phyloP scores from a whole-genome alignment of 129 eudicot species.

The Cynara cardunculus region DNA sequence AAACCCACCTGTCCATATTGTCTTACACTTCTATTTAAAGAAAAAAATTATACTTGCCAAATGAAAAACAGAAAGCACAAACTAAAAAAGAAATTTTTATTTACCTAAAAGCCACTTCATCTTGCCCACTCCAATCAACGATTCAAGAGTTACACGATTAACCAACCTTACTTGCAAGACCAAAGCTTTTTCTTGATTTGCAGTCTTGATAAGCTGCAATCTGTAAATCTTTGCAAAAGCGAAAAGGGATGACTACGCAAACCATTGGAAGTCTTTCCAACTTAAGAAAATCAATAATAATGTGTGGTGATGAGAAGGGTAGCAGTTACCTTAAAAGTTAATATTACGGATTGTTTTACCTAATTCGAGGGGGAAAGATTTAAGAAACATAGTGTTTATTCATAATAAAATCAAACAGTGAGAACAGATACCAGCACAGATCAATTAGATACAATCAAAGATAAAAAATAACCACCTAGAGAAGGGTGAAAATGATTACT shows the following conservation, averaged over 20 bases:
- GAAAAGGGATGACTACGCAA: not conserved
- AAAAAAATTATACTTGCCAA: not conserved
- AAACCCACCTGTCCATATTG: not conserved
- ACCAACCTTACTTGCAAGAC: constrained; percentile 1
- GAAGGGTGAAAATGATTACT: not conserved
- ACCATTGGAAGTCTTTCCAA: not conserved
- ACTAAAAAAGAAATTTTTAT: not conserved
- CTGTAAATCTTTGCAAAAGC: constrained; percentile 3
- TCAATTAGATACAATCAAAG: not conserved
- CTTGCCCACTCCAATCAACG: not conserved
- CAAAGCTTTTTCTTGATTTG: not conserved
- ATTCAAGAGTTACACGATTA: not conserved
- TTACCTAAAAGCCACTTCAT: not conserved
- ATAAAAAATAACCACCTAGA: not conserved
- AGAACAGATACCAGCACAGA: not conserved
- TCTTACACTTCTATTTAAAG: not conserved
- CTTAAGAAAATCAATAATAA: constrained; percentile 6
- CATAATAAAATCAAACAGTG: constrained; percentile 1
- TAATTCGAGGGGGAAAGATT: not conserved
- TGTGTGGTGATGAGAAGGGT: not conserved
- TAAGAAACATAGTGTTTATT: not conserved
- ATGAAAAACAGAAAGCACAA: not conserved
- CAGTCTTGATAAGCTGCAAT: constrained; percentile 17
- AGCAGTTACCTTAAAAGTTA: not conserved
- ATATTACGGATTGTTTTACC: not conserved